Percentiles rank a stretch among this genome's conserved stretches.
Conservation (phyloP, 75 land plant species). For the Adiantum capillusveneris region DNA sequence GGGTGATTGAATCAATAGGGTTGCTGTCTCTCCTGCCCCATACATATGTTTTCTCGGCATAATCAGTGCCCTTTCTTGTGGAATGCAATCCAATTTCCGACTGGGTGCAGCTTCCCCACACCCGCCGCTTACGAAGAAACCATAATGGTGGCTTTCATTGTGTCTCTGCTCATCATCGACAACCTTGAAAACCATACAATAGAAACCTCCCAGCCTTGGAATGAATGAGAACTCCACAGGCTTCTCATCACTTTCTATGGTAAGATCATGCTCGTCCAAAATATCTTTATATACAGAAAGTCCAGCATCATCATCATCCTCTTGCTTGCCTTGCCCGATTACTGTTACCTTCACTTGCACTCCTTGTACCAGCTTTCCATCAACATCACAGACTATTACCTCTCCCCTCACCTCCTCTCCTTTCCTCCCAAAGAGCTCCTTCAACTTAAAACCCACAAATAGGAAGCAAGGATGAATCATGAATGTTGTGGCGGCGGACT, state of each 20-base stretch:
- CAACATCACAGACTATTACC: not conserved
- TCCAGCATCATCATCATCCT: not conserved
- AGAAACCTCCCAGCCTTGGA: not conserved
- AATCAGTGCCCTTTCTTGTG: not conserved
- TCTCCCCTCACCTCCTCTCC: conserved; percentile 1
- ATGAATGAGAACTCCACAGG: not conserved
- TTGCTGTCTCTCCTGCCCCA: conserved; percentile 3
- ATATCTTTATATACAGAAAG: not conserved
- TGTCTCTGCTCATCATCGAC: not conserved
- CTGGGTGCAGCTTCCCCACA: not conserved
- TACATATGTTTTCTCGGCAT: not conserved
- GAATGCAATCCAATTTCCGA: not conserved
- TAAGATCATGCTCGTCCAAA: not conserved
- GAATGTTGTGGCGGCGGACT: not conserved
- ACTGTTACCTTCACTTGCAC: not conserved
- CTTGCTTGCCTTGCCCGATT: not conserved
- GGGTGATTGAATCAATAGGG: not conserved
- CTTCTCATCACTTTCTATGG: not conserved
- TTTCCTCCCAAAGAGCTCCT: not conserved
- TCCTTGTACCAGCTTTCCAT: conserved; percentile 1
- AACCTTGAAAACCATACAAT: not conserved
- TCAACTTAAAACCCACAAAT: conserved; percentile 1
- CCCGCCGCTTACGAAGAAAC: not conserved
- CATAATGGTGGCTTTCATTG: not conserved
- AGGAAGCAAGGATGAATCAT: not conserved